phyloP scores from a whole-genome alignment of 768 basidiomycete species.

The Sarcomyxa edulis region DNA sequence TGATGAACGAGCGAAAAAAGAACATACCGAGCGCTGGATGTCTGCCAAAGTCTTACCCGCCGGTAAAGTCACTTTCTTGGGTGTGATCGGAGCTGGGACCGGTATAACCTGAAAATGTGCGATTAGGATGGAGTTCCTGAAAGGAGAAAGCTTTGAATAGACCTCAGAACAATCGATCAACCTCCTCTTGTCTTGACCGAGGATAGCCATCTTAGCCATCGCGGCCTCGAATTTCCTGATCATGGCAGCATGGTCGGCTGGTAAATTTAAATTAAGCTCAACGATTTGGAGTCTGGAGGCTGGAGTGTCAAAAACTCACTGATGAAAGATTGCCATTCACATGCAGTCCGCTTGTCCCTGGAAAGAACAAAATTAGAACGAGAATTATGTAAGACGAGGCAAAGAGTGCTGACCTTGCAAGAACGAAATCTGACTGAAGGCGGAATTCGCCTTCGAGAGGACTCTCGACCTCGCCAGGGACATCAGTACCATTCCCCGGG shows the following conservation, averaged over 20 bases:
- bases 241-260: slow-evolving; percentile 20
- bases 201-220: slow-evolving; percentile 26
- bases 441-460: slow-evolving; percentile 23
- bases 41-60: slow-evolving; percentile 23
- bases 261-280: neutral
- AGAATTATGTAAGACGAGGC: neutral
- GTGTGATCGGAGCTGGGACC: slow-evolving; percentile 12
- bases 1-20: neutral
- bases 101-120: too few relatives aligned
- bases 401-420: slow-evolving; percentile 17
- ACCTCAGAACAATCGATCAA: slow-evolving; percentile 25
- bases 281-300: too few relatives aligned
- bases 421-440: slow-evolving; percentile 20
- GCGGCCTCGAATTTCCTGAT: slow-evolving; percentile 20
- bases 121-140: too few relatives aligned
- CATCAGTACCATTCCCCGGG: slow-evolving; percentile 18
- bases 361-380: neutral
- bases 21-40: slow-evolving; percentile 20
- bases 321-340: slow-evolving; percentile 34
- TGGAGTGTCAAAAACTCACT: slow-evolving; percentile 9
- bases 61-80: slow-evolving; percentile 14
- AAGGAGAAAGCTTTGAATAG: too few relatives aligned
- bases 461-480: slow-evolving; percentile 16
- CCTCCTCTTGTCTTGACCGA: slow-evolving; percentile 18
- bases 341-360: slow-evolving; percentile 24